phyloP scores from a whole-genome alignment of 257 asterid genomes.

The Penstemon barbatus region DNA sequence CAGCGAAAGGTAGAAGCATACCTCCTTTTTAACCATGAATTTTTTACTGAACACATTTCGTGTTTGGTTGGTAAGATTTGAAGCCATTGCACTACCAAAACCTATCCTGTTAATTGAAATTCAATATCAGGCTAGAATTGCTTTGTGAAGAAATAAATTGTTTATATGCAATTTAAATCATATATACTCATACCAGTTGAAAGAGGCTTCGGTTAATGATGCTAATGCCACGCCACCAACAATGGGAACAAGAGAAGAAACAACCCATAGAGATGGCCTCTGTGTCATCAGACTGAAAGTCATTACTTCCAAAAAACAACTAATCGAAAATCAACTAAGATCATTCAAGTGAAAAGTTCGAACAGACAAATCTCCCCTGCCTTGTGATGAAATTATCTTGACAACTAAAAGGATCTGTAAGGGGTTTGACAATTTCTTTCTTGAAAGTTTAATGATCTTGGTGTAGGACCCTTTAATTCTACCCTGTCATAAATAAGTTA shows the following conservation, averaged over 20 bases:
- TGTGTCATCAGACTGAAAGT: conserved; percentile 44
- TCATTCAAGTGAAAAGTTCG: no score
- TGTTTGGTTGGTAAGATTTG: conserved; percentile 86
- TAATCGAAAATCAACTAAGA: conserved; percentile 1
- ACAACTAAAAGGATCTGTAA: background rate
- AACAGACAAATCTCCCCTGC: background rate
- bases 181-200: conserved; percentile 62
- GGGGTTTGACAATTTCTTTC: background rate
- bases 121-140: conserved; percentile 4
- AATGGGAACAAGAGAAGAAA: conserved; percentile 73
- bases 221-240: conserved; percentile 94
- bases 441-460: background rate
- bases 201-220: conserved; percentile 82
- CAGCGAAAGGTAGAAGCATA: conserved; percentile 18
- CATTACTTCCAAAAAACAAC: conserved; percentile 33
- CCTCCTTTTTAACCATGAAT: conserved; percentile 74
- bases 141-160: background rate
- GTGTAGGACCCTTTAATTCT: no score
- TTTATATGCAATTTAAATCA: background rate
- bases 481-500: no score
- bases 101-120: conserved; percentile 64
- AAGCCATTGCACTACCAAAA: conserved; percentile 88
- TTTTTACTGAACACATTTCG: conserved; percentile 83
- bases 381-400: background rate
- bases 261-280: conserved; percentile 77